Percentiles rank a stretch among this genome's conserved stretches.
phyloP scores from a whole-genome alignment of 306 rosid species.

The Dryas drummondii region DNA sequence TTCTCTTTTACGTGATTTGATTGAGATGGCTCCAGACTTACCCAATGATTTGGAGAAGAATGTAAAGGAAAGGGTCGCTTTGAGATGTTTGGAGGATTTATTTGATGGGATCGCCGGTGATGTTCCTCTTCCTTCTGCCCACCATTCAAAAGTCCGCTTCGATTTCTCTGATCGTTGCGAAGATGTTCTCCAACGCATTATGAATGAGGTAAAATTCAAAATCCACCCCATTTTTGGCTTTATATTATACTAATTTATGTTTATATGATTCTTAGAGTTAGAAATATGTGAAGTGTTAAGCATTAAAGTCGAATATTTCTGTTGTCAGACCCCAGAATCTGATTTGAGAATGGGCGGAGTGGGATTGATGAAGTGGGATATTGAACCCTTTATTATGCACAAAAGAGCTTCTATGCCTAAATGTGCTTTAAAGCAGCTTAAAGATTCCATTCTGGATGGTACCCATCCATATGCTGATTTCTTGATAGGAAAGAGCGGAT shows the following conservation, averaged over 20 bases:
- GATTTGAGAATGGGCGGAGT: slow-evolving; percentile 34
- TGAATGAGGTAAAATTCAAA: slow-evolving; percentile 42
- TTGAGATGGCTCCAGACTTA: slow-evolving; percentile 40
- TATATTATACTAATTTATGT: background rate
- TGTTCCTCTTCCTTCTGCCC: slow-evolving; percentile 23
- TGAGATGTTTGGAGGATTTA: slow-evolving; percentile 65
- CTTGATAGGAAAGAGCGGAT: slow-evolving; percentile 52
- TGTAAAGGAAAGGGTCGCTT: slow-evolving; percentile 55
- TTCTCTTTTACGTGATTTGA: slow-evolving; percentile 49
- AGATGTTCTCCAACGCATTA: slow-evolving; percentile 47
- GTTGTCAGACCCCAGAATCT: slow-evolving; percentile 42
- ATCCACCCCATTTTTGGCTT: background rate
- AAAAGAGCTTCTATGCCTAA: slow-evolving; percentile 49
- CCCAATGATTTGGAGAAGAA: slow-evolving; percentile 32
- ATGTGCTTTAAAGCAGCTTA: slow-evolving; percentile 58
- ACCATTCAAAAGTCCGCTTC: slow-evolving; percentile 37
- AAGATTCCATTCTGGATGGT: slow-evolving; percentile 58
- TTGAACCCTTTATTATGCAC: slow-evolving; percentile 40
- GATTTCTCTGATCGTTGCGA: slow-evolving; percentile 47
- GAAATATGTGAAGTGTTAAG: background rate
- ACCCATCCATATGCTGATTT: slow-evolving; percentile 50
- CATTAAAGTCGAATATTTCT: slow-evolving; percentile 10
- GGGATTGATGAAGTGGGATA: slow-evolving; percentile 44
- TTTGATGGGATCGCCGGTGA: slow-evolving; percentile 22
- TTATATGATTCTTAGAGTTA: background rate